phyloP scores from a whole-genome alignment of 768 basidiomycete genomes.

The Wakefieldia striispora region DNA sequence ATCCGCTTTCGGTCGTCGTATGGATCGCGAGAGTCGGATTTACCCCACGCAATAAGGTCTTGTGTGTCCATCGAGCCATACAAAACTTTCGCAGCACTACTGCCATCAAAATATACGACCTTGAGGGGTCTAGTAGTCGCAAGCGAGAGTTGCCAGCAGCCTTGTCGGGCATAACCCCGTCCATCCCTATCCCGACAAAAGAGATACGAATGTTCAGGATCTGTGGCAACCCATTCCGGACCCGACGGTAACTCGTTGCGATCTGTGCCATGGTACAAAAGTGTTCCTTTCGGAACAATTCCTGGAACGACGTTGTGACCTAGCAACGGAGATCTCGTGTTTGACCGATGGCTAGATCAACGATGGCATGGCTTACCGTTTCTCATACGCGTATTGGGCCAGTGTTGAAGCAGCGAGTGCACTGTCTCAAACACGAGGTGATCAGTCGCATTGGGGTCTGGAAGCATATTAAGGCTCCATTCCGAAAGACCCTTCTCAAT shows the following conservation, averaged over 20 bases:
- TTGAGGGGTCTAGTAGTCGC: slow-evolving; percentile 34
- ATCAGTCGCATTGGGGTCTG: slow-evolving; percentile 27
- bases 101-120: slow-evolving; percentile 53
- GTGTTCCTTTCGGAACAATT: no score
- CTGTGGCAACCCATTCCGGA: slow-evolving; percentile 34
- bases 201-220: slow-evolving; percentile 37
- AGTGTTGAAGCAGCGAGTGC: no score
- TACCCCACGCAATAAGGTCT: slow-evolving; percentile 41
- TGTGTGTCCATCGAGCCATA: slow-evolving; percentile 48
- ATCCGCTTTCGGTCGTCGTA: neutral
- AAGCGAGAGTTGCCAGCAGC: slow-evolving; percentile 19
- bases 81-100: no score
- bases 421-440: no score
- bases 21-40: neutral
- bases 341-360: no score
- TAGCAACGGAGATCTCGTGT: slow-evolving; percentile 6
- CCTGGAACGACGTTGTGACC: slow-evolving; percentile 32
- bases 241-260: slow-evolving; percentile 21
- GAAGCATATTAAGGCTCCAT: slow-evolving; percentile 26
- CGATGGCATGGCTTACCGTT: slow-evolving; percentile 15
- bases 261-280: slow-evolving; percentile 34
- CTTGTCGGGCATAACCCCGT: neutral
- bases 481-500: neutral
- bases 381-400: no score
- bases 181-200: slow-evolving; percentile 36